Evolutionary conservation across 1,284 basidiomycete genomes (phyloP), one percentile per base, ranked within the genome.

Genomic region (Cryptococcus sp.): DNA sequence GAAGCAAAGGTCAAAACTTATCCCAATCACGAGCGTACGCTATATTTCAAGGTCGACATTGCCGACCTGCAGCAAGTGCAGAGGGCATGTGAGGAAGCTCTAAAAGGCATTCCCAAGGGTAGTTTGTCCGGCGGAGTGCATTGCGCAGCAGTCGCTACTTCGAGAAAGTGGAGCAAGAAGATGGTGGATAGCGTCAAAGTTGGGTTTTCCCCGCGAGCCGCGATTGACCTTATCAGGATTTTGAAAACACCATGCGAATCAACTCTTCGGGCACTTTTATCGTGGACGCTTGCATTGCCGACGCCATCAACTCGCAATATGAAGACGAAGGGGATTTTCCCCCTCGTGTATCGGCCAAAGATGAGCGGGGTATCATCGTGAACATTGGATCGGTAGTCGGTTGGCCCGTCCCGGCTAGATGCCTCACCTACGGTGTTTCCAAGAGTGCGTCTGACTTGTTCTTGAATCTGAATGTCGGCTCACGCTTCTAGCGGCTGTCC

Each of bases 301-400:
- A 66, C 37, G 62, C 63, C 10, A 62, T 66, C 57, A 60, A 62
- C 53, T 54, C 56, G 21, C 60, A 58, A 36, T 62, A 59, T 50
- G 53, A 54, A 3, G 50, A 56, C 23, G 42, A 49, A 35, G 53
- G 48, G 2, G 43, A 47, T 16, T 50, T 50, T 23, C 46, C 36
- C 16, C 40, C 50, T 2, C 42, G 54, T 38, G 45, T 47, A 14
- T 47, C 45, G 4, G 28, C 28, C 28, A 14, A 31, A 7, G 58
- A 64, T 43, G 63, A 64, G 52, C 50, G 62, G 28, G 63, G 62
- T 12, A 33, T 48, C 46, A 66, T 66, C 42, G 47, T 64, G 53
- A 66, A 66, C 59, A 53, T 58, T 44, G 56, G 60, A 6, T 54
- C 51, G 5, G 58, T 50, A 5, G 63, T 62, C 9, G 62, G 56